phyloP scores from a whole-genome alignment of 2,329 filamentous ascomycete genomes.

The Penicillium concentricum region DNA sequence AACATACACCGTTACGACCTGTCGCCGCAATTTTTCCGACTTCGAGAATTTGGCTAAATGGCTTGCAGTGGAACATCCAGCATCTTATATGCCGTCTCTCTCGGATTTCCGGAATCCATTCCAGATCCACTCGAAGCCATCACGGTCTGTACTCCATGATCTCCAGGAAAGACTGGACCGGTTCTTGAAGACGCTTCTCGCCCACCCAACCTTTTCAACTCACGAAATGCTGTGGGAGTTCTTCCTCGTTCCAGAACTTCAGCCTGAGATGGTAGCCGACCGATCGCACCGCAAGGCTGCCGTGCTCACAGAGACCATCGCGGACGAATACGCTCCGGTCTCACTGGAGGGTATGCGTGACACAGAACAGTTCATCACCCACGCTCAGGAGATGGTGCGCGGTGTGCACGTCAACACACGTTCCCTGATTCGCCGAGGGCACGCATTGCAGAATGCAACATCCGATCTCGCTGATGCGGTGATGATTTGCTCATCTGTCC shows the following conservation, averaged over 20 bases:
- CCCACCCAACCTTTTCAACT: constrained; percentile 87
- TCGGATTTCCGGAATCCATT: constrained; percentile 80
- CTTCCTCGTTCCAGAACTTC: constrained; percentile 92
- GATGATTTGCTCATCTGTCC: constrained; percentile 43
- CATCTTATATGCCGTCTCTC: constrained; percentile 86
- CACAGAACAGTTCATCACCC: constrained; percentile 88
- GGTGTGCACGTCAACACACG: constrained; percentile 80
- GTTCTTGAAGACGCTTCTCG: constrained; percentile 81
- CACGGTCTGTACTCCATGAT: constrained; percentile 79
- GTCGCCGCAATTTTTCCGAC: constrained; percentile 79
- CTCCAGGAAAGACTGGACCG: constrained; percentile 82
- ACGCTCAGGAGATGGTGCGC: constrained; percentile 85
- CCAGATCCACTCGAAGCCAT: constrained; percentile 88
- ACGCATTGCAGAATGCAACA: constrained; percentile 65
- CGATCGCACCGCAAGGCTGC: constrained; percentile 84
- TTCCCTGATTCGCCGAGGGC: constrained; percentile 76
- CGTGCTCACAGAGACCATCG: constrained; percentile 75
- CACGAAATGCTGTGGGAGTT: constrained; percentile 99
- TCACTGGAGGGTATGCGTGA: constrained; percentile 70
- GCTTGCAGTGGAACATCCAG: constrained; percentile 84
- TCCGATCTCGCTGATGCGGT: constrained; percentile 49
- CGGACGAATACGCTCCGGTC: constrained; percentile 84
- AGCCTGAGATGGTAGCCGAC: constrained; percentile 84
- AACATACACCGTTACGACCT: constrained; percentile 87
- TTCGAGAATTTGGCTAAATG: constrained; percentile 88